A percentile compares a stretch with the other conserved stretches of the same genome.
Conservation (phyloP, 345 rosid genomes). For the Eucalyptus rudis region DNA sequence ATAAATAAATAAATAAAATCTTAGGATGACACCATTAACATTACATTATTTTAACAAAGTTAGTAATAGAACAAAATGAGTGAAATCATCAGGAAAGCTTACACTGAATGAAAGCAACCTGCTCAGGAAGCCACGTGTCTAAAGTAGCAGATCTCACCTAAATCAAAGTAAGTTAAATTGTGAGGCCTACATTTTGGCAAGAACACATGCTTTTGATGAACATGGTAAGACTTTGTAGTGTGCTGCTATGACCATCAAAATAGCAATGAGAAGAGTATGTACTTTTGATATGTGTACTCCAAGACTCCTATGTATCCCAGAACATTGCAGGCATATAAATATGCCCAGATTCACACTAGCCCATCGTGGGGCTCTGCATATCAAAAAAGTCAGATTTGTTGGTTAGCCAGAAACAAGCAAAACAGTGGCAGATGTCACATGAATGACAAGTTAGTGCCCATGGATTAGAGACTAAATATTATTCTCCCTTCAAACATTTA, state of each 20-base stretch:
- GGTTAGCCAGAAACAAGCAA: not conserved
- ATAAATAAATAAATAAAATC: not conserved
- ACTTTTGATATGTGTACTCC: conserved; percentile 99
- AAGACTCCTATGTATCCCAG: conserved; percentile 87
- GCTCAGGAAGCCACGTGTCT: conserved; percentile 99
- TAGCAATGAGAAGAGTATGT: not conserved
- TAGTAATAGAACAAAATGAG: not conserved
- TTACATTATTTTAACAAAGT: not conserved
- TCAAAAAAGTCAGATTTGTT: conserved; percentile 1
- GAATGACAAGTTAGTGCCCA: not conserved
- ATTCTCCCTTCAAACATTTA: not conserved
- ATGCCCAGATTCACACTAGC: conserved; percentile 96
- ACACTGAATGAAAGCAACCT: conserved; percentile 76
- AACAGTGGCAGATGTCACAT: not conserved
- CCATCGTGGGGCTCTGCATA: conserved; percentile 82
- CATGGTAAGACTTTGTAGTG: not conserved
- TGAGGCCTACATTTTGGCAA: not conserved
- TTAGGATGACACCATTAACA: not conserved
- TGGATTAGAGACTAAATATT: not conserved
- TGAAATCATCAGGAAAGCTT: conserved; percentile 7
- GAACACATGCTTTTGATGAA: not conserved
- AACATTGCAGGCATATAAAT: conserved; percentile 96
- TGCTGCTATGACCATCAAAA: not conserved
- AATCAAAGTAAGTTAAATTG: not conserved
- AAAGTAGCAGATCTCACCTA: conserved; percentile 91